Conservation (phyloP, 352 stramenopile genomes). For the Globisporangium sylvaticum region DNA sequence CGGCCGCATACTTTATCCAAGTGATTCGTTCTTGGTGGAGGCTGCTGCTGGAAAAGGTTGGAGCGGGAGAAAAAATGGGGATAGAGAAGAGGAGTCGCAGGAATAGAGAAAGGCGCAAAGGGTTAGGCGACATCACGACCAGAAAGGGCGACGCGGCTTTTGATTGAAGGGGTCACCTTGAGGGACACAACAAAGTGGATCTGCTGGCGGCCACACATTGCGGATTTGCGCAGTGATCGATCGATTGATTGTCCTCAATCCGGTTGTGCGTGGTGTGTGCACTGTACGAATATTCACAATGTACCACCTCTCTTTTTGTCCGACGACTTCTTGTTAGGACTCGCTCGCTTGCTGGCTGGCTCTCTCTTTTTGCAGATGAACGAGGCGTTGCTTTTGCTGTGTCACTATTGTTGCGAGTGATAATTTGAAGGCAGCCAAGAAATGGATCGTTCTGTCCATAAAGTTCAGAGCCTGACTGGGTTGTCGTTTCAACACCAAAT, state of each 20-base stretch:
- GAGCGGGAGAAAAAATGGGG: background rate
- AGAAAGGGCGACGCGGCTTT: background rate
- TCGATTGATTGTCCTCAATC: background rate
- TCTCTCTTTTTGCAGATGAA: background rate
- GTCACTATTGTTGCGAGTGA: background rate
- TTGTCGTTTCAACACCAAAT: background rate
- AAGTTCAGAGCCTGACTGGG: background rate
- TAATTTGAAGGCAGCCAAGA: background rate
- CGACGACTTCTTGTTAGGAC: background rate
- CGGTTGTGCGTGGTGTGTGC: background rate
- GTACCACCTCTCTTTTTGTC: background rate
- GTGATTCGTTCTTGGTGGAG: constrained; percentile 6
- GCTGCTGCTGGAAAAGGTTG: background rate
- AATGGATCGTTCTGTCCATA: background rate
- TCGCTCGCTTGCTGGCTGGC: background rate
- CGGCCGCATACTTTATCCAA: constrained; percentile 4
- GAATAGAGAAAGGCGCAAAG: background rate
- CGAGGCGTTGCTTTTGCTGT: no score
- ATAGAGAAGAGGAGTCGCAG: background rate
- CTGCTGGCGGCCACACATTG: background rate
- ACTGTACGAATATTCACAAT: background rate
- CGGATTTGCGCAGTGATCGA: background rate
- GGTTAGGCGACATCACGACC: constrained; percentile 2
- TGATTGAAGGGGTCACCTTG: background rate
- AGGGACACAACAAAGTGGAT: background rate